phyloP scores from a whole-genome alignment of 352 stramenopile genomes.

The Phytopythium mirpurense region DNA sequence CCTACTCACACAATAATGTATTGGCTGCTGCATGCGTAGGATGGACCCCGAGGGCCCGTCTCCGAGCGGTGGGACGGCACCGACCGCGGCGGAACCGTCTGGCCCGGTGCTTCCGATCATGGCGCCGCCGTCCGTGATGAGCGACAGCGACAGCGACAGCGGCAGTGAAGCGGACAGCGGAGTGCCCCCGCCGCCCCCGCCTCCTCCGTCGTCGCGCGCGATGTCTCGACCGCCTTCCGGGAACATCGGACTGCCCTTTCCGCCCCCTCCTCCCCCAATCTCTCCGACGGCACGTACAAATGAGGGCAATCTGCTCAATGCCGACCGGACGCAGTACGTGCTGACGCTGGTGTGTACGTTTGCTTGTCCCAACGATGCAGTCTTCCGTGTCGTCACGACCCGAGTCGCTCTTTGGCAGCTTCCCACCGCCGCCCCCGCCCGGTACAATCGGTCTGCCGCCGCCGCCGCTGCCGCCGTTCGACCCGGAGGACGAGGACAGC shows the following conservation, averaged over 20 bases:
- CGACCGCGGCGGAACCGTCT: slow-evolving; percentile 21
- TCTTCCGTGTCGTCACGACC: slow-evolving; percentile 36
- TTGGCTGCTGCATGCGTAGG: slow-evolving; percentile 10
- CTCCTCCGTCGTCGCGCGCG: slow-evolving; percentile 15
- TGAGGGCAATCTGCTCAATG: too few species aligned
- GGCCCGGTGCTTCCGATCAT: slow-evolving; percentile 32
- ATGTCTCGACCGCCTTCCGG: slow-evolving; percentile 18
- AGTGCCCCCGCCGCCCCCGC: slow-evolving; percentile 28
- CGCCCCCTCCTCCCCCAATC: slow-evolving; percentile 31
- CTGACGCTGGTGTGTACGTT: too few species aligned
- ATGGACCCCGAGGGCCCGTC: slow-evolving; percentile 81
- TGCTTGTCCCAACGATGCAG: too few species aligned
- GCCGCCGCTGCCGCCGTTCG: slow-evolving; percentile 23
- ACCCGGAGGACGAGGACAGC: slow-evolving; percentile 40
- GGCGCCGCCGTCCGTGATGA: slow-evolving; percentile 15
- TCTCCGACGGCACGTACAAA: slow-evolving; percentile 48
- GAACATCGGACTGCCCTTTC: slow-evolving; percentile 54
- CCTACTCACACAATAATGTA: not conserved
- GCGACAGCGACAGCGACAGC: slow-evolving; percentile 6
- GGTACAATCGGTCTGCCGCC: slow-evolving; percentile 11
- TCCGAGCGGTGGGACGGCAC: slow-evolving; percentile 37
- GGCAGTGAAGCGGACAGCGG: slow-evolving; percentile 22
- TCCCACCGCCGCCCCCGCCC: slow-evolving; percentile 36
- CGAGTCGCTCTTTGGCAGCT: slow-evolving; percentile 49
- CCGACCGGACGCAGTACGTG: too few species aligned